Base-by-base conservation (phyloP, 2,329 filamentous ascomycete species). In the Scedosporium apiospermum region DNA sequence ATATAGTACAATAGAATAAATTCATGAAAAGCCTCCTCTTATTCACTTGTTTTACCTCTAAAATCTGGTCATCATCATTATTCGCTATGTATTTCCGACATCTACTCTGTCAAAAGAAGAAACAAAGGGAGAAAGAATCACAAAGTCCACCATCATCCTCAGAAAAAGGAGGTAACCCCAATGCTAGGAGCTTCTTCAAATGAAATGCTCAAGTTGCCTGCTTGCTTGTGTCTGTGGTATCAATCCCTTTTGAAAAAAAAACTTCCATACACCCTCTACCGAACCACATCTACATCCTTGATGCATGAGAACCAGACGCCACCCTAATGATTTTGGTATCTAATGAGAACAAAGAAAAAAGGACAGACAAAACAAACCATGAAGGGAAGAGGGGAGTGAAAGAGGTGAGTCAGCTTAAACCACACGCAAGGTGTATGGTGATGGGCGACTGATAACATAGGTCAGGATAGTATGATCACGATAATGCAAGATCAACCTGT, bases 401-500 rank as follows among this genome's bases (percentile, higher is more conserved):
- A 34, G 34, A 14, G 23, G 27, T 23, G 34, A 21, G 3, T 7
- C n/a, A 3, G 1, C 30, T 38, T 14, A 61, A n/a, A 61, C 21
- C 30, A 57, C 60, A 18, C 30, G 60, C 27, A 61, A 18, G 30
- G 34, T 51, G 9, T 57, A 18, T n/a, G 34, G 60, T 30, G 46
- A 41, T 16, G 42, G 46, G 27, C 81, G 75, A 55, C 74, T 77
- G 62, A 91, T 72, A 71, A 90, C 86, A 74, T 91, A 93, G 64
- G 82, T 87, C 66, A 91, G 69, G 30, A 93, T 81, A 1, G 83
- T 82, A 68, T 90, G 85, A 72, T 91, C 85, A 63, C 81, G 80
- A 70, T 88, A 93, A 71, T 90, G 86, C 72, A 93, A 74, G 71
- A 93, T 82, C 63, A 93, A 67, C 64, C 88, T 77, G 80, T 87